Base-by-base conservation (phyloP, 768 basidiomycete genomes). In the Galerina sulciceps region DNA sequence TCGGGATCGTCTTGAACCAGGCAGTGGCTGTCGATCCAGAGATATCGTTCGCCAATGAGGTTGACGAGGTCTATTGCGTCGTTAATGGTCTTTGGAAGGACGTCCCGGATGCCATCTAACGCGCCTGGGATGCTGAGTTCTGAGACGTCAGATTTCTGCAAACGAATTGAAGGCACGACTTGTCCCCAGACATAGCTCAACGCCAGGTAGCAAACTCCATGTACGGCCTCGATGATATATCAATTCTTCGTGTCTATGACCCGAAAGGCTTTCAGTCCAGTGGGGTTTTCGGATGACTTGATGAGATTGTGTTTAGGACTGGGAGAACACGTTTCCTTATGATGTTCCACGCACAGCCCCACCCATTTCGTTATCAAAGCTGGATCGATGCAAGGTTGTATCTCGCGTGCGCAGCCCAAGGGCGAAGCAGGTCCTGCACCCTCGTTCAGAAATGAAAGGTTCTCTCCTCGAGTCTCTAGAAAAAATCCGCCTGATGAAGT, bases 11-110 rank as follows among this genome's bases (percentile, higher is more conserved):
- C 55, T 20, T 57, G 55, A 4, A 57, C 36, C 3, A 57, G 23
- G 23, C 55, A 57, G 10, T 49, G 55, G 17, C 46, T 57, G 22
- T 57, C 55, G 15, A 57, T 41, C 55, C 55, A 57, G 3, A 57
- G 47, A 31, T 57, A 57, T 15, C 55, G 46, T 22, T 57, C 55
- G 15, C 47, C 47, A 15, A 57, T 48, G 6, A 48, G 15, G 22
- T 17, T 18, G 10, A 50, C 47, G 10, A 57, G 46, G 10, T 57
- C 40, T 3, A 57, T 57, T 0, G 55, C 55, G 23, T 57, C 47
- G 17, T 11, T n/a, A 14, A 57, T 57, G 4, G 55, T 57, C 23
- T 18, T 48, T 2, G 55, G 55, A 11, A 57, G 18, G 9, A 10
- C 13, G 9, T 57, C 13, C 4, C 22, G 45, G 8, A 57, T 3